Conservation (phyloP, 1,139 yeast species). For the Kodamaea derodonti region DNA sequence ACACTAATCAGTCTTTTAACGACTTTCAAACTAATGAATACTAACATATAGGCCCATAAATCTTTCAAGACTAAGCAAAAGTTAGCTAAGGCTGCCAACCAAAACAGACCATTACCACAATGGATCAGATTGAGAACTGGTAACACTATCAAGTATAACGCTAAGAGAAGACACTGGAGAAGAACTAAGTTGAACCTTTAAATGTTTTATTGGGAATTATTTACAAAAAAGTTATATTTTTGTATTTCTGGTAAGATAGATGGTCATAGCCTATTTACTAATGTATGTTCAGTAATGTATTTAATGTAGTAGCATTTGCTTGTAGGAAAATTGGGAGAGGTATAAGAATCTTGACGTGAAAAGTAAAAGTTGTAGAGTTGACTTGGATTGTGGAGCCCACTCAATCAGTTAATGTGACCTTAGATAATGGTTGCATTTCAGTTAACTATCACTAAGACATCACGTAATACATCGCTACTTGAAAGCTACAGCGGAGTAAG, state of each 20-base stretch:
- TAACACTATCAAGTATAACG: conserved; percentile 98
- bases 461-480: no score
- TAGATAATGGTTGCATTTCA: no score
- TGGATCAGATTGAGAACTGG: conserved; percentile 99
- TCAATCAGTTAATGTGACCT: no score
- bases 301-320: no score
- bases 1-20: no score
- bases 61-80: conserved; percentile 97
- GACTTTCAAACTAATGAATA: no score
- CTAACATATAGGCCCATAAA: conserved; percentile 76
- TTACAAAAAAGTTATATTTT: background rate
- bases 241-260: conserved; percentile 1
- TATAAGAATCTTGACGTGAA: no score
- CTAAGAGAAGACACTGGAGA: conserved; percentile 99
- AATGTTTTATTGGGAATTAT: conserved; percentile 18
- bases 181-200: conserved; percentile 98
- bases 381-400: no score
- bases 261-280: conserved; percentile 2
- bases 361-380: no score
- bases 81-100: conserved; percentile 98
- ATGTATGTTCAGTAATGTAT: conserved; percentile 2
- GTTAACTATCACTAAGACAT: no score
- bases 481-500: no score
- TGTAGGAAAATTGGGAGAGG: no score
- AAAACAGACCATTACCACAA: conserved; percentile 99